phyloP scores from a whole-genome alignment of 2,329 filamentous ascomycete genomes.

The Cryphonectria naterciae region DNA sequence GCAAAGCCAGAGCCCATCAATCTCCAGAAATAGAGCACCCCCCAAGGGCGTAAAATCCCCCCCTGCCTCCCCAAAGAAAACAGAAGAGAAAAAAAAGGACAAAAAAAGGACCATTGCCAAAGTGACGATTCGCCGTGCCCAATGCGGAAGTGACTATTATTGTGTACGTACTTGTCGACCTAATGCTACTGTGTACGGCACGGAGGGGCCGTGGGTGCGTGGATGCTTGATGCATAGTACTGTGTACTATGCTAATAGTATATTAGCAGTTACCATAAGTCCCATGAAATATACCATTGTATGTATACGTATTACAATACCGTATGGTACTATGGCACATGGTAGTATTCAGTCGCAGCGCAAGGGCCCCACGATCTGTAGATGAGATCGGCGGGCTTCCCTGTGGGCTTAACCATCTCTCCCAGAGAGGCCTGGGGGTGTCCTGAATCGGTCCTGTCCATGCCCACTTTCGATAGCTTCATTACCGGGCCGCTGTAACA shows the following conservation, averaged over 20 bases:
- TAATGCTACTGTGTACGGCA: background rate
- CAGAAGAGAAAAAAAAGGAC: background rate
- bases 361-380: slow-evolving; percentile 11
- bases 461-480: slow-evolving; percentile 1
- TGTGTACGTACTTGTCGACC: background rate
- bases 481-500: background rate
- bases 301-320: background rate
- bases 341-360: background rate
- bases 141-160: background rate
- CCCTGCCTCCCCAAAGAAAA: background rate
- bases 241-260: background rate
- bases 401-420: background rate
- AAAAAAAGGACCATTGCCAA: background rate
- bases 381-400: slow-evolving; percentile 1
- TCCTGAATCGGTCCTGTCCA: background rate
- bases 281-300: background rate
- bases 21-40: slow-evolving; percentile 17
- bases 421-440: background rate
- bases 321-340: background rate
- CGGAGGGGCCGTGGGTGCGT: background rate
- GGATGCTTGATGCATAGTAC: background rate
- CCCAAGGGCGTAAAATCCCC: background rate
- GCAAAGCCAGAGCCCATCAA: slow-evolving; percentile 6
- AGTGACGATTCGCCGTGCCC: slow-evolving; percentile 5
- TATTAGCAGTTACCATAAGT: background rate